These are phyloP conservation scores for Rhodomyrtus psidioides DNA, from an alignment of 441 rosid genomes.

Conservation along the genomic window DNA sequence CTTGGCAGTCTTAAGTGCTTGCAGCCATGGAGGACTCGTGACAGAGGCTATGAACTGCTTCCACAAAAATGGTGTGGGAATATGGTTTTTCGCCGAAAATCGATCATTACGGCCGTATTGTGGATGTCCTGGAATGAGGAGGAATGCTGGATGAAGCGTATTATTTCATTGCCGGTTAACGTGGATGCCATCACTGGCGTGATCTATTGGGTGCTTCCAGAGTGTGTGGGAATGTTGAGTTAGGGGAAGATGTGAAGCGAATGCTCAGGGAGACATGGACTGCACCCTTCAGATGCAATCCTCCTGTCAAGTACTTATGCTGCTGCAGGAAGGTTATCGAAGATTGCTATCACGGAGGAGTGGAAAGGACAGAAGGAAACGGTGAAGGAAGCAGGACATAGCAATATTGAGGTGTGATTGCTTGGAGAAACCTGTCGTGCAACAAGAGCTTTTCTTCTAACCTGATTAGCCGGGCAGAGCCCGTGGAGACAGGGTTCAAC, in stretches of 20 bases:
- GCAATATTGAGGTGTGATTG: slow-evolving; percentile 34
- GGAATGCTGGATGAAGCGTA: slow-evolving; percentile 54
- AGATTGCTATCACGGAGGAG: slow-evolving; percentile 1
- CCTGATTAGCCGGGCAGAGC: background rate
- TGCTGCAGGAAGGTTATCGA: slow-evolving; percentile 33
- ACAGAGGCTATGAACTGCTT: slow-evolving; percentile 38
- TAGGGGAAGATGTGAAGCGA: background rate
- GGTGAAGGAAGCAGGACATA: slow-evolving; percentile 40
- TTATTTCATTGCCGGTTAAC: slow-evolving; percentile 15
- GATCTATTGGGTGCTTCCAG: background rate
- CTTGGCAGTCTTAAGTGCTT: slow-evolving; percentile 51
- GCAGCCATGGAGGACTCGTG: slow-evolving; percentile 62
- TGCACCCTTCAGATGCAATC: slow-evolving; percentile 43
- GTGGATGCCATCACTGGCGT: background rate
- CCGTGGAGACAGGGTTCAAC: background rate
- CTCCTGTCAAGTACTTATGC: slow-evolving; percentile 45
- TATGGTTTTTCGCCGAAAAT: slow-evolving; percentile 32
- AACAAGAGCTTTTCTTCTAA: background rate
- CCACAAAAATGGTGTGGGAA: slow-evolving; percentile 37
- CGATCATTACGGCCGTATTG: slow-evolving; percentile 60
- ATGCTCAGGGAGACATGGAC: slow-evolving; percentile 19
- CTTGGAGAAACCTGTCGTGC: background rate
- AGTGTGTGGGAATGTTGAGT: background rate
- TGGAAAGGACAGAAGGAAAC: slow-evolving; percentile 5
- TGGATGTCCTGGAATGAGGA: slow-evolving; percentile 57